Conservation (phyloP, 2,329 filamentous ascomycete species). For the Neopestalotiopsis rosae region DNA sequence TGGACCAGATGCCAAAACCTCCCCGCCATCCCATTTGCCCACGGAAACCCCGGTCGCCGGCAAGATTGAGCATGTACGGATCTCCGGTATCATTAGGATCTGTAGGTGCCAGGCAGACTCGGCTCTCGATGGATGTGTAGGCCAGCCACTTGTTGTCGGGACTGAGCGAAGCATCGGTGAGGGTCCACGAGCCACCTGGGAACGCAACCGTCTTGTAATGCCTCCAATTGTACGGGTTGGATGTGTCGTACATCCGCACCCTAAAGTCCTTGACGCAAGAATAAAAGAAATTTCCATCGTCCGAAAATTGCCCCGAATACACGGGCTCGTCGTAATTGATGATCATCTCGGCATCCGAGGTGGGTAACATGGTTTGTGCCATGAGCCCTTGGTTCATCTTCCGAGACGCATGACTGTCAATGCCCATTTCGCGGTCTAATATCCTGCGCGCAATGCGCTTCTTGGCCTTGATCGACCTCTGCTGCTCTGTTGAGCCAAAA, state of each 20-base stretch:
- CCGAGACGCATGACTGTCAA: constrained; percentile 64
- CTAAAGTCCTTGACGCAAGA: constrained; percentile 90
- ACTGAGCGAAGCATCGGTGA: constrained; percentile 90
- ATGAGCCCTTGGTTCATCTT: constrained; percentile 69
- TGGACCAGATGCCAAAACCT: constrained; percentile 78
- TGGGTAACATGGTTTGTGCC: constrained; percentile 77
- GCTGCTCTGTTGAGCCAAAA: constrained; percentile 72
- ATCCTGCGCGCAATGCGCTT: constrained; percentile 73
- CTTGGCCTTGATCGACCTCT: constrained; percentile 52
- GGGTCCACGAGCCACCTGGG: constrained; percentile 90
- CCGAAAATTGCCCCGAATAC: constrained; percentile 95
- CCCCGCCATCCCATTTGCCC: constrained; percentile 33
- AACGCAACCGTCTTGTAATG: constrained; percentile 92
- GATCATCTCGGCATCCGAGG: constrained; percentile 79
- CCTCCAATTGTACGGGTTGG: constrained; percentile 92
- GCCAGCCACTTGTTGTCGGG: constrained; percentile 92
- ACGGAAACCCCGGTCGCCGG: constrained; percentile 46
- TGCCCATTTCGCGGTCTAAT: constrained; percentile 81
- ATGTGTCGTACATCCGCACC: constrained; percentile 97
- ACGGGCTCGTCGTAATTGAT: constrained; percentile 86
- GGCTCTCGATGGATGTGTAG: constrained; percentile 85
- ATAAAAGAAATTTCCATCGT: constrained; percentile 98
- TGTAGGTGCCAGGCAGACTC: constrained; percentile 85
- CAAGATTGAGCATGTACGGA: constrained; percentile 78
- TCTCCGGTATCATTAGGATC: constrained; percentile 83